These are phyloP conservation scores for Arthrobotrys iridis DNA, from an alignment of 2,329 filamentous ascomycete species.

Conservation along the genomic window DNA sequence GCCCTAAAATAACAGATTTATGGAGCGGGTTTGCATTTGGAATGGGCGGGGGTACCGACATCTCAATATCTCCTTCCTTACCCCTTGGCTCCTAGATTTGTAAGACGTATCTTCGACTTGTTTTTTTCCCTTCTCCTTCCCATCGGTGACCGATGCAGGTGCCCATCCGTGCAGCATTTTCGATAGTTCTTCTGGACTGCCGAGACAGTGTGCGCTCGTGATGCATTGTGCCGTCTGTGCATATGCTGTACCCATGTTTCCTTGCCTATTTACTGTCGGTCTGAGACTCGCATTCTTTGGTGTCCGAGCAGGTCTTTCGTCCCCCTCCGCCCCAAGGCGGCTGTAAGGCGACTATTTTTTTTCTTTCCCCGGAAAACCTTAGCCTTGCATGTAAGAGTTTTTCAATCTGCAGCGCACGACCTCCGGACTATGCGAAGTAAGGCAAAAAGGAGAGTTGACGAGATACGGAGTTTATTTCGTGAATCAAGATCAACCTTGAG, in stretches of 20 bases:
- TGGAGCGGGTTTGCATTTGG: not conserved
- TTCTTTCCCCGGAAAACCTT: not conserved
- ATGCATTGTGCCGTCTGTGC: conserved; percentile 27
- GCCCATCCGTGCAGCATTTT: conserved; percentile 12
- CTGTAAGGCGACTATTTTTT: not conserved
- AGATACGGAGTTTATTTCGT: not conserved
- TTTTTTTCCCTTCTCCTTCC: not conserved
- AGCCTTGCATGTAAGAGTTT: not conserved
- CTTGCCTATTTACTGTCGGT: not conserved
- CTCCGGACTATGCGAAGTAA: too few species aligned
- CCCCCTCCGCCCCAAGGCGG: not conserved
- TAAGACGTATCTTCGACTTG: conserved; percentile 17
- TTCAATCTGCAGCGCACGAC: not conserved
- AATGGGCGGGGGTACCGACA: not conserved
- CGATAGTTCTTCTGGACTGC: conserved; percentile 15
- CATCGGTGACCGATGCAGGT: conserved; percentile 31
- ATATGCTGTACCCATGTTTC: conserved; percentile 23
- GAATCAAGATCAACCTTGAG: not conserved
- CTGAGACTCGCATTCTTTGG: not conserved
- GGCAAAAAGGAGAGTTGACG: not conserved
- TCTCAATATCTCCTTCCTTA: not conserved
- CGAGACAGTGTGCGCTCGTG: conserved; percentile 3
- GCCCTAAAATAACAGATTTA: not conserved
- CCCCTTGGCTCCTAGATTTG: conserved; percentile 47
- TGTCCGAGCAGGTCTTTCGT: not conserved